These are phyloP conservation scores for Epicoccum sorghinum DNA, from an alignment of 2,329 filamentous ascomycete species.

Conservation along the genomic window DNA sequence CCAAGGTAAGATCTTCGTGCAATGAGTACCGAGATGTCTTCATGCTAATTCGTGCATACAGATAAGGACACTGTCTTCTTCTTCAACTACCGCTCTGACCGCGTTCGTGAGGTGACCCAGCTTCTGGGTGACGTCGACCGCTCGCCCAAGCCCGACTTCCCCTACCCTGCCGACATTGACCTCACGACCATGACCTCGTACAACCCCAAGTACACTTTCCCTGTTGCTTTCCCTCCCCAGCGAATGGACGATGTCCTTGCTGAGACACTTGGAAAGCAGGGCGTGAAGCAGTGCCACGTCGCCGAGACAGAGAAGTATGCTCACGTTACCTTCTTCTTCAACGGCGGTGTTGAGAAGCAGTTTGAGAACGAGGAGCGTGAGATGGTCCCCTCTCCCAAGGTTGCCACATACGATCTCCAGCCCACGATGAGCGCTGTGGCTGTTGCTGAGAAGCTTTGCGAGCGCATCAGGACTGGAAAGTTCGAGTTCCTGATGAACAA, in stretches of 20 bases:
- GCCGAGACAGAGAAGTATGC: conserved; percentile 99
- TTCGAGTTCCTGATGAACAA: conserved; percentile 99
- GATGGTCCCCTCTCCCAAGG: conserved; percentile 92
- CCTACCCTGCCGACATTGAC: conserved; percentile 85
- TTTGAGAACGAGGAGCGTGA: conserved; percentile 92
- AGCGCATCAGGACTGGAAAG: conserved; percentile 81
- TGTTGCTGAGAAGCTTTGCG: conserved; percentile 87
- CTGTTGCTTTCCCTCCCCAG: conserved; percentile 90
- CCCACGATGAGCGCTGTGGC: conserved; percentile 94
- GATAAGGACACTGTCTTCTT: conserved; percentile 96
- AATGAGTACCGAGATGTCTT: conserved; percentile 38
- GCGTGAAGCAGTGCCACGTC: conserved; percentile 90
- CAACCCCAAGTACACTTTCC: conserved; percentile 93
- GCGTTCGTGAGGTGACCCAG: conserved; percentile 94
- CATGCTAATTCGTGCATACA: conserved; percentile 47
- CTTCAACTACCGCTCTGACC: conserved; percentile 99
- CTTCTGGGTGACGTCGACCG: conserved; percentile 91
- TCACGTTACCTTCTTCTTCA: conserved; percentile 99
- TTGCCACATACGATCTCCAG: conserved; percentile 92
- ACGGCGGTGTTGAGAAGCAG: conserved; percentile 95
- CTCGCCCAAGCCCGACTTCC: conserved; percentile 87
- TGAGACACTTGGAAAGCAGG: conserved; percentile 91
- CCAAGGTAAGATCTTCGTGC: conserved; percentile 63
- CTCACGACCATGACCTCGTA: conserved; percentile 98
- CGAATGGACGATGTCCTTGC: conserved; percentile 98